Evolutionary conservation across 2,329 filamentous ascomycete genomes (phyloP).

Genomic region (Botryosphaeria dothidea): DNA sequence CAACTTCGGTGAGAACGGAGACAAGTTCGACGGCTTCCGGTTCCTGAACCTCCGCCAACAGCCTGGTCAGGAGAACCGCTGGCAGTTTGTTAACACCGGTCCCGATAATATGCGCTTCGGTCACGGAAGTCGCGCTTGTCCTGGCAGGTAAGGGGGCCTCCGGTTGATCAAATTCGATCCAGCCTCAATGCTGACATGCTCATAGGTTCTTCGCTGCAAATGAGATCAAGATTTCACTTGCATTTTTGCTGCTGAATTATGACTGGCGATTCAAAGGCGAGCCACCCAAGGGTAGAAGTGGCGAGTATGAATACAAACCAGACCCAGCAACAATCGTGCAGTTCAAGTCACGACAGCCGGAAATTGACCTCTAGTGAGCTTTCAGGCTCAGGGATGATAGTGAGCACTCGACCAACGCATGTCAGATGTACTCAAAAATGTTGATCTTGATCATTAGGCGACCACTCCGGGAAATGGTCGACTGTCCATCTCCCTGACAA

Average conservation of each 20-base stretch:
- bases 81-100: background rate
- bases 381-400: no score
- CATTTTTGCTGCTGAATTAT: slow-evolving; percentile 21
- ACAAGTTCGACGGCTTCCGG: background rate
- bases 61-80: background rate
- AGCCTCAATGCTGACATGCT: background rate
- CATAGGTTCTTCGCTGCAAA: slow-evolving; percentile 21
- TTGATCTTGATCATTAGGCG: no score
- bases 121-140: background rate
- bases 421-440: no score
- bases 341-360: background rate
- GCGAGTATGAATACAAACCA: background rate
- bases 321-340: background rate
- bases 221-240: slow-evolving; percentile 21
- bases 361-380: no score
- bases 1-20: slow-evolving; percentile 17
- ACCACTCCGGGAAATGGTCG: no score
- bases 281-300: background rate
- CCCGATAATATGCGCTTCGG: background rate
- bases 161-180: background rate
- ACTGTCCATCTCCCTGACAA: no score
- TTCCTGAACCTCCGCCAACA: background rate
- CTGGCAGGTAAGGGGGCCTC: no score
- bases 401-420: no score
- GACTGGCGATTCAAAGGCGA: slow-evolving; percentile 1